phyloP scores from a whole-genome alignment of 305 asterid genomes.

The Euphrasia arctica region DNA sequence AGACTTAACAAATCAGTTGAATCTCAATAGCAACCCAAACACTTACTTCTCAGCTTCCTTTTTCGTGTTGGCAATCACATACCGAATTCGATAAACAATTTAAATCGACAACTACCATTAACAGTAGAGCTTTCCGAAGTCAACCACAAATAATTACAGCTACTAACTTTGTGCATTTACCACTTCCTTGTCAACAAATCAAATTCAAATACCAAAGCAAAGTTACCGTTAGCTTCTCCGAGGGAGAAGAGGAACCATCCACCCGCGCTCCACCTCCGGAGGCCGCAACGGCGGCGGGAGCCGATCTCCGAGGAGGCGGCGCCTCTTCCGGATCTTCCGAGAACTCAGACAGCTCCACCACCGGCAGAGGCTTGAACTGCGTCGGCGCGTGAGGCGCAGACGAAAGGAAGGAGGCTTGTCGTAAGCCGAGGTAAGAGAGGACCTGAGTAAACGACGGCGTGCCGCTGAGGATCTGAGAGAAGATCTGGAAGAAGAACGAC shows the following conservation, averaged over 20 bases:
- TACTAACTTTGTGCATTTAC: constrained; percentile 15
- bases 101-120: constrained; percentile 22
- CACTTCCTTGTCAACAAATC: constrained; percentile 16
- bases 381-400: constrained; percentile 45
- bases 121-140: constrained; percentile 26
- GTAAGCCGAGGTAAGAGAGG: constrained; percentile 62
- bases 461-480: constrained; percentile 81
- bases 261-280: constrained; percentile 28
- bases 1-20: constrained; percentile 8
- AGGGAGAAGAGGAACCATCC: constrained; percentile 28
- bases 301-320: constrained; percentile 24
- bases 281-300: constrained; percentile 29
- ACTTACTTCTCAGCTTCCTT: constrained; percentile 4
- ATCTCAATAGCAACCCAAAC: constrained; percentile 9
- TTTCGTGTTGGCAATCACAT: neutral
- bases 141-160: constrained; percentile 31
- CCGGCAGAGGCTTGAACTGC: constrained; percentile 79
- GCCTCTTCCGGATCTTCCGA: constrained; percentile 40
- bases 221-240: constrained; percentile 65
- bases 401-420: constrained; percentile 45
- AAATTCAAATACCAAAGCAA: constrained; percentile 11
- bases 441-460: constrained; percentile 71
- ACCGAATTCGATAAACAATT: constrained; percentile 21
- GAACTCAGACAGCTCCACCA: constrained; percentile 62
- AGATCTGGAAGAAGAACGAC: constrained; percentile 84